Evolutionary conservation across 2,329 filamentous ascomycete species (phyloP).

Genomic region (Colletotrichum sp.): DNA sequence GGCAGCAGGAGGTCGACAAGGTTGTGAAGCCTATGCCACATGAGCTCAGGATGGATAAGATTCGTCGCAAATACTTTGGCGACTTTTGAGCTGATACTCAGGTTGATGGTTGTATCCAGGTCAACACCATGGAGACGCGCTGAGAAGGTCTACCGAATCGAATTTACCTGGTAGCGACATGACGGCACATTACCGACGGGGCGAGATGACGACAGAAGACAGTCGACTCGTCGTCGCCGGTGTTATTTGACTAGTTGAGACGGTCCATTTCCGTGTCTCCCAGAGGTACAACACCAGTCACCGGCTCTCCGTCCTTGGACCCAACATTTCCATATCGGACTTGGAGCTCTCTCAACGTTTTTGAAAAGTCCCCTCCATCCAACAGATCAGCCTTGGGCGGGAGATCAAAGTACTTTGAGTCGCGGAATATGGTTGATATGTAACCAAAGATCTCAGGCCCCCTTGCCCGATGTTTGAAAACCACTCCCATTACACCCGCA

Average conservation of each 20-base stretch:
- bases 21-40: constrained; percentile 20
- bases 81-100: constrained; percentile 8
- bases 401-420: neutral
- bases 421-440: neutral
- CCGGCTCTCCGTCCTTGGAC: neutral
- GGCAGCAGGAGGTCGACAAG: constrained; percentile 21
- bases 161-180: neutral
- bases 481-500: neutral
- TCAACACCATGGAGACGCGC: neutral
- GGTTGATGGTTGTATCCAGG: neutral
- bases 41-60: constrained; percentile 24
- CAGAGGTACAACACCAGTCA: neutral
- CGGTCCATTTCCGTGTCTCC: neutral
- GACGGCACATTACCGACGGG: neutral
- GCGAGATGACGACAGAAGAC: neutral
- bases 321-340: neutral
- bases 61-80: constrained; percentile 22
- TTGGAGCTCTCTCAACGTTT: neutral
- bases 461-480: neutral
- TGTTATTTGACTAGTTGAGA: neutral
- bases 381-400: neutral
- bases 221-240: neutral
- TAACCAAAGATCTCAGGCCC: neutral
- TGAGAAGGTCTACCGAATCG: neutral
- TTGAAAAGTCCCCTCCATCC: neutral